phyloP scores from a whole-genome alignment of 2,329 filamentous ascomycete genomes.

The Allantophomopsis lycopodina region DNA sequence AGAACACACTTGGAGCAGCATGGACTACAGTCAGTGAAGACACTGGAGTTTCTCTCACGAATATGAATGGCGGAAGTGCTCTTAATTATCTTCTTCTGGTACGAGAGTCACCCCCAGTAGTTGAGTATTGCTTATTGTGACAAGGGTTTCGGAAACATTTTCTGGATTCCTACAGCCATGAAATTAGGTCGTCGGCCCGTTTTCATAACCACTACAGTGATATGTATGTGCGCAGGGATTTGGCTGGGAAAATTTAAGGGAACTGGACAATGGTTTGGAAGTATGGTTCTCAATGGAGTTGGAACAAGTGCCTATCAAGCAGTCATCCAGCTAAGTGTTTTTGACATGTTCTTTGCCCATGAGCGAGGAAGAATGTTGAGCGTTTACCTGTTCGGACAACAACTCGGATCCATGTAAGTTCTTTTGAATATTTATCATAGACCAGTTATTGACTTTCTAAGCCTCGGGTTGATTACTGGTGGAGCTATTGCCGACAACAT shows the following conservation, averaged over 20 bases:
- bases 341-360: conserved; percentile 24
- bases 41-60: conserved; percentile 21
- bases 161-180: conserved; percentile 19
- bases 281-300: conserved; percentile 18
- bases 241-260: conserved; percentile 18
- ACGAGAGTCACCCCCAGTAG: not conserved
- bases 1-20: conserved; percentile 25
- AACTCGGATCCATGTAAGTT: conserved; percentile 20
- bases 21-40: conserved; percentile 25
- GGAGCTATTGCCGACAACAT: conserved; percentile 20
- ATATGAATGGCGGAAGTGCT: conserved; percentile 26
- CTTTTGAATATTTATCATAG: too few relatives aligned
- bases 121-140: not conserved
- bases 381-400: conserved; percentile 24
- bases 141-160: conserved; percentile 23
- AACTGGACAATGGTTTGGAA: conserved; percentile 17
- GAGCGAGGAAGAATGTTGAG: conserved; percentile 22
- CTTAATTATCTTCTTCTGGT: conserved; percentile 23
- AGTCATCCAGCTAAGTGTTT: conserved; percentile 23
- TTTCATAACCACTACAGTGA: conserved; percentile 19
- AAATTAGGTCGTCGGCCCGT: conserved; percentile 20
- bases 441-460: not conserved
- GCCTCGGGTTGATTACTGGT: conserved; percentile 20
- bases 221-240: conserved; percentile 17
- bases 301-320: conserved; percentile 23